phyloP scores from a whole-genome alignment of 2,329 filamentous ascomycete species.

The Talaromyces sp. region DNA sequence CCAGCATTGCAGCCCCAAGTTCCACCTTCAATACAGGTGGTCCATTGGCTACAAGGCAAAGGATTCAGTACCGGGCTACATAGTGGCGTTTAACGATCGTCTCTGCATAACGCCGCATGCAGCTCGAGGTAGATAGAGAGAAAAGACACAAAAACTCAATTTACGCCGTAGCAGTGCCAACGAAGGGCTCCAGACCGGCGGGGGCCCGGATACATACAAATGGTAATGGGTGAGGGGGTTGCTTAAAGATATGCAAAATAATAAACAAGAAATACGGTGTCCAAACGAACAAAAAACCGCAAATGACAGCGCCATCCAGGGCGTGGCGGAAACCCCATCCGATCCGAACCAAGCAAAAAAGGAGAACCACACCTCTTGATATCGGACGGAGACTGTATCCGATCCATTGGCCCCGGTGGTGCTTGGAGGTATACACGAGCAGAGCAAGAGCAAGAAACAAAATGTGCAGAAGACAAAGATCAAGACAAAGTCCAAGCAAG shows the following conservation, averaged over 20 bases:
- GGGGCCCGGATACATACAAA: slow-evolving; percentile 11
- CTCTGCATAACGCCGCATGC: not conserved
- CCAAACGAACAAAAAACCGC: not conserved
- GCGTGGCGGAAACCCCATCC: not conserved
- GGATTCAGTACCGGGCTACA: not conserved
- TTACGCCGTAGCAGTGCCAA: slow-evolving; percentile 22
- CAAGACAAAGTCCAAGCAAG: not conserved
- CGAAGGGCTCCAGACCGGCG: slow-evolving; percentile 2
- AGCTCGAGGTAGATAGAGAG: not conserved
- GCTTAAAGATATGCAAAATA: slow-evolving; percentile 1
- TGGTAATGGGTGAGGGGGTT: not conserved
- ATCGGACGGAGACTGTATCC: not conserved
- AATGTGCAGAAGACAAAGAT: not conserved
- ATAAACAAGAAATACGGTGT: not conserved
- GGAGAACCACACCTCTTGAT: not conserved
- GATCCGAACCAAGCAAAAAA: not conserved
- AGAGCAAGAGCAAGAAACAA: slow-evolving; percentile 7
- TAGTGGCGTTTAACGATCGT: not conserved
- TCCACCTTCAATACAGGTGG: too few species aligned
- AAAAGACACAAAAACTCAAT: slow-evolving; percentile 7
- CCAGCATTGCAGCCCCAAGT: not conserved
- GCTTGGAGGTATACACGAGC: slow-evolving; percentile 11
- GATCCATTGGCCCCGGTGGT: slow-evolving; percentile 1
- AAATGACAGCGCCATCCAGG: slow-evolving; percentile 6
- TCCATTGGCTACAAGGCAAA: not conserved